Evolutionary conservation across 2,329 filamentous ascomycete genomes (phyloP).

Genomic region (Colletotrichum trifolii): DNA sequence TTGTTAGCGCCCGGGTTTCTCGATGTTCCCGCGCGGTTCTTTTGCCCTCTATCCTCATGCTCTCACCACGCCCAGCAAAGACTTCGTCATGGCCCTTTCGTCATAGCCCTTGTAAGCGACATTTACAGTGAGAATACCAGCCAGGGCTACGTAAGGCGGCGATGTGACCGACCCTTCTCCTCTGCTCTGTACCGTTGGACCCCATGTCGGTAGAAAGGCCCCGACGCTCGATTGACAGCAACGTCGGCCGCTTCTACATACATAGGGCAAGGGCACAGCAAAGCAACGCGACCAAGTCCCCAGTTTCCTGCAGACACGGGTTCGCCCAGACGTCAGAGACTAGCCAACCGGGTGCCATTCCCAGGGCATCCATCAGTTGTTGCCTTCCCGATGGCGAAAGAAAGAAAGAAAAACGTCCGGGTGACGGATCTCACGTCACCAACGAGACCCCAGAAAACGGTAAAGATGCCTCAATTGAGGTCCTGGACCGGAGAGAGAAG

Average conservation of each 20-base stretch:
- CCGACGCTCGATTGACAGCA: slow-evolving; percentile 26
- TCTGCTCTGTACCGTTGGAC: background rate
- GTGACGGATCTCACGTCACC: no score
- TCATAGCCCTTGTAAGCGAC: slow-evolving; percentile 9
- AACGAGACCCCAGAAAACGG: background rate
- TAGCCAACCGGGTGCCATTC: slow-evolving; percentile 17
- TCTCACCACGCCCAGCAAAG: background rate
- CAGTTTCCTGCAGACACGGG: slow-evolving; percentile 37
- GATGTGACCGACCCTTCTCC: no score
- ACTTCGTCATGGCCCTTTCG: background rate
- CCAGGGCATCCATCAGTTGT: background rate
- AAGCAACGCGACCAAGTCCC: background rate
- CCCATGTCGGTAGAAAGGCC: slow-evolving; percentile 3
- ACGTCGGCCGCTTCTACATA: slow-evolving; percentile 9
- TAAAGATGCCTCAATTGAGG: background rate
- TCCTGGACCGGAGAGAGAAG: no score
- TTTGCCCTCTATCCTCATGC: no score
- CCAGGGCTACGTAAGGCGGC: no score
- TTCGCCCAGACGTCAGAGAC: slow-evolving; percentile 27
- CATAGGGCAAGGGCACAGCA: background rate
- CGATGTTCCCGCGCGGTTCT: no score
- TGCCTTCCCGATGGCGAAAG: background rate
- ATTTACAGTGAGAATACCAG: slow-evolving; percentile 16
- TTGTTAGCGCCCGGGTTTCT: no score
- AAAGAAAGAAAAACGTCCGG: no score